These are phyloP conservation scores for Ambispora gerdemannii DNA, from an alignment of 192 early-diverging fungal species.

Conservation along the genomic window DNA sequence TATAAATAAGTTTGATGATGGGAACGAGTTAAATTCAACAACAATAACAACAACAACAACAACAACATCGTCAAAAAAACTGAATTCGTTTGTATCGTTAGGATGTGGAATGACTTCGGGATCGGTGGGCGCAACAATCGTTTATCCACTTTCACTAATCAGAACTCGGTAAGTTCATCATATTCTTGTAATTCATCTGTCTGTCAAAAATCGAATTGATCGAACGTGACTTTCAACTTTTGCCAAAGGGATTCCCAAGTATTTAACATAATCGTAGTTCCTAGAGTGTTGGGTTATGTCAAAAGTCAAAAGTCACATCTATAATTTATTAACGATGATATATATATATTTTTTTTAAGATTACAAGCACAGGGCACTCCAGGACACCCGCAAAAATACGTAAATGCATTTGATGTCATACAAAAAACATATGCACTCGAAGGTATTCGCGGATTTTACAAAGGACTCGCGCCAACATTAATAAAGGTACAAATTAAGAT, in stretches of 20 bases:
- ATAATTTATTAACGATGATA: no score
- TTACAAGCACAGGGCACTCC: slow-evolving; percentile 79
- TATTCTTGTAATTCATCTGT: no score
- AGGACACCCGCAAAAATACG: slow-evolving; percentile 67
- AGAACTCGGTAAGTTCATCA: slow-evolving; percentile 58
- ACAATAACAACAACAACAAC: slow-evolving; percentile 35
- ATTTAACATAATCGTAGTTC: neutral
- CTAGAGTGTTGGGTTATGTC: no score
- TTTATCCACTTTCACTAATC: slow-evolving; percentile 73
- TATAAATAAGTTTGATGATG: slow-evolving; percentile 69
- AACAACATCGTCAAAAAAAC: slow-evolving; percentile 36
- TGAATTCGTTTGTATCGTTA: slow-evolving; percentile 52
- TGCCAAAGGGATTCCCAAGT: neutral
- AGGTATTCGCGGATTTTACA: slow-evolving; percentile 68
- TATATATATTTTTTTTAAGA: slow-evolving; percentile 36
- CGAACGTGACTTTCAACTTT: neutral
- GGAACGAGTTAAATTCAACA: slow-evolving; percentile 57
- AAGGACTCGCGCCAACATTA: slow-evolving; percentile 69
- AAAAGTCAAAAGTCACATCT: no score
- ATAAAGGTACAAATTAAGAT: slow-evolving; percentile 51
- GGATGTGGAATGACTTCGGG: slow-evolving; percentile 67
- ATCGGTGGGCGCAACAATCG: slow-evolving; percentile 61
- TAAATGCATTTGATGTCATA: slow-evolving; percentile 58
- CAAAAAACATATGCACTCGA: slow-evolving; percentile 60
- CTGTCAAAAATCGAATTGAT: no score